These are phyloP conservation scores for Kitagawia praeruptora DNA, from an alignment of 129 eudicot genomes.

Conservation along the genomic window DNA sequence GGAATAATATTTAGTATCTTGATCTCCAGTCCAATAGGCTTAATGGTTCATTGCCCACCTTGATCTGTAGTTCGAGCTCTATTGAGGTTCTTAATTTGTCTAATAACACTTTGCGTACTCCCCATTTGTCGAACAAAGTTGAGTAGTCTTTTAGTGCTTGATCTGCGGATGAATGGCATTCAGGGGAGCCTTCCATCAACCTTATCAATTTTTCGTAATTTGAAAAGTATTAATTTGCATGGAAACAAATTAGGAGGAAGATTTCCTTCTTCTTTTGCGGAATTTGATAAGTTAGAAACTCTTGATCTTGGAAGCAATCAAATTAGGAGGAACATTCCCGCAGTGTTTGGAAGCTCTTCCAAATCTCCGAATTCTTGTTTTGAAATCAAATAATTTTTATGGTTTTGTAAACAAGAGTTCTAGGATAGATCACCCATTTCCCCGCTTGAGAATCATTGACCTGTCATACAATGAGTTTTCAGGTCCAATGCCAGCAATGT, in stretches of 20 bases:
- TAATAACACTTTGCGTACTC: neutral
- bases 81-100: neutral
- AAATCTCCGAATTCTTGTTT: constrained; percentile 21
- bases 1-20: neutral
- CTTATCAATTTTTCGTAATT: no score
- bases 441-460: no score
- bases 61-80: neutral
- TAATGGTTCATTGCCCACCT: neutral
- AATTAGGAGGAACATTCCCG: no score
- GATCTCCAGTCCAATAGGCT: neutral
- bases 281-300: neutral
- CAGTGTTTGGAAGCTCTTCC: no score
- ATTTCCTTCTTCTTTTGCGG: no score
- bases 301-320: no score
- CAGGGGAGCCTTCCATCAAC: neutral
- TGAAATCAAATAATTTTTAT: constrained; percentile 1
- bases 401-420: neutral
- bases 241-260: no score
- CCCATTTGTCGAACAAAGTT: neutral
- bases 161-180: neutral
- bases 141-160: neutral
- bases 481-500: no score
- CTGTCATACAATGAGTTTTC: no score
- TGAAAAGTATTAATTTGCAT: no score
- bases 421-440: neutral